Base-by-base conservation (phyloP, 1,284 basidiomycete species). In the Spongiforma sp. region DNA sequence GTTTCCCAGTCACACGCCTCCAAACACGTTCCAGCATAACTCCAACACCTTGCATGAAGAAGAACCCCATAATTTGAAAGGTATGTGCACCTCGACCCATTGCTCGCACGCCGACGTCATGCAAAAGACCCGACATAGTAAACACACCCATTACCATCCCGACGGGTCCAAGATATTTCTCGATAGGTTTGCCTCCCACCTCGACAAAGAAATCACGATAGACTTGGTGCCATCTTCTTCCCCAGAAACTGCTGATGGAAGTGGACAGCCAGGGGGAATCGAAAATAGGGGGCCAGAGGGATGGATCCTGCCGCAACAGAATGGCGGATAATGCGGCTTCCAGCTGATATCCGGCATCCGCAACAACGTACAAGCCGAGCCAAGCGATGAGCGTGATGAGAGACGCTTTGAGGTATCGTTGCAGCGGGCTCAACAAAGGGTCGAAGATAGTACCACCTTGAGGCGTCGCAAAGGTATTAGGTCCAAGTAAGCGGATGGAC, bases 61-160 rank as follows among this genome's bases (percentile, higher is more conserved):
- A 91, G 71, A 84, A 90, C 4, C 83, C 83, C 4, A 77, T 75
- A 12, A 88, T 77, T 9, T 68, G 63, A 10, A 71, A 60, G 8
- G 83, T 80, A 41, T 88, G 84, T 0, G 78, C 76, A 19, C 86
- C 88, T 10, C 78, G 78, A 2, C 82, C 84, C 83, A 89, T 84
- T 33, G 24, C 50, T 28, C 50, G 50, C 28, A 26, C 28, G 28
- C 17, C 32, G 33, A 33, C 32, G 52, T 54, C 52, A 33, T 91
- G 89, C 28, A 91, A 67, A 4, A 87, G 0, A 21, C 52, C 52
- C 17, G 89, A 90, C 19, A 84, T 67, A 4, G 83, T 58, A 69
- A 91, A 91, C 2, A 82, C 83, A 15, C 87, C 87, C 21, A 90
- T 57, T 11, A 88, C 77, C 8, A 73, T 75, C 9, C 84, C 86